These are phyloP conservation scores for Epithemia pelagica DNA, from an alignment of 108 stramenopile genomes.

Conservation along the genomic window DNA sequence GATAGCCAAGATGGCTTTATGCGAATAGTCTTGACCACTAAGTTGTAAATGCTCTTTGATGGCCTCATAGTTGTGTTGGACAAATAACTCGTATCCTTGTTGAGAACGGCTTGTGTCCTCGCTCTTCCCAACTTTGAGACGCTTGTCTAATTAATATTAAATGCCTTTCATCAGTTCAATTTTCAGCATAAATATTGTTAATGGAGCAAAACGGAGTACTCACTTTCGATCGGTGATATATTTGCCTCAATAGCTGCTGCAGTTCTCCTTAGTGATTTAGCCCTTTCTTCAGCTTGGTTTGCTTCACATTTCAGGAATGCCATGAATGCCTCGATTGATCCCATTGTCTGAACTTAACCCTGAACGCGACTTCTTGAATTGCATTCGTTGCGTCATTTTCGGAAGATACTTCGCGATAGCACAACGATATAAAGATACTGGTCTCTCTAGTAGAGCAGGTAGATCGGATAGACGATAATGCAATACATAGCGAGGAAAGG, in stretches of 20 bases:
- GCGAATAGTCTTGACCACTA: neutral
- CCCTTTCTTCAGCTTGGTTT: constrained; percentile 28
- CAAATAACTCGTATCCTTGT: constrained; percentile 9
- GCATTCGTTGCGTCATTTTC: too few relatives aligned
- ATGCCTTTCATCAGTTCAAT: too few relatives aligned
- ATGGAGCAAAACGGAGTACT: neutral
- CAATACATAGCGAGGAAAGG: too few relatives aligned
- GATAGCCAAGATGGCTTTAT: constrained; percentile 11
- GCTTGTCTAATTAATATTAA: neutral
- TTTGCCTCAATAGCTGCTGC: constrained; percentile 31
- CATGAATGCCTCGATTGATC: constrained; percentile 25
- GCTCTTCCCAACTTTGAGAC: constrained; percentile 3
- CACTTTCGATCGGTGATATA: neutral
- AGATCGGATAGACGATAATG: too few relatives aligned
- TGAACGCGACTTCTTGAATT: too few relatives aligned
- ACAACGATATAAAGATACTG: too few relatives aligned
- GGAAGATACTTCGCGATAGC: too few relatives aligned
- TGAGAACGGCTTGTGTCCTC: neutral
- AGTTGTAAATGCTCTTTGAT: neutral
- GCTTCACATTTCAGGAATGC: constrained; percentile 37
- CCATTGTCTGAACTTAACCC: too few relatives aligned
- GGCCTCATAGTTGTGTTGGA: constrained; percentile 13
- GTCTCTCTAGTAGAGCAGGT: too few relatives aligned
- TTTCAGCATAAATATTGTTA: neutral
- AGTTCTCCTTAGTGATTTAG: constrained; percentile 23